Conservation (phyloP, 2,329 filamentous ascomycete genomes). For the Fusarium keratoplasticum region DNA sequence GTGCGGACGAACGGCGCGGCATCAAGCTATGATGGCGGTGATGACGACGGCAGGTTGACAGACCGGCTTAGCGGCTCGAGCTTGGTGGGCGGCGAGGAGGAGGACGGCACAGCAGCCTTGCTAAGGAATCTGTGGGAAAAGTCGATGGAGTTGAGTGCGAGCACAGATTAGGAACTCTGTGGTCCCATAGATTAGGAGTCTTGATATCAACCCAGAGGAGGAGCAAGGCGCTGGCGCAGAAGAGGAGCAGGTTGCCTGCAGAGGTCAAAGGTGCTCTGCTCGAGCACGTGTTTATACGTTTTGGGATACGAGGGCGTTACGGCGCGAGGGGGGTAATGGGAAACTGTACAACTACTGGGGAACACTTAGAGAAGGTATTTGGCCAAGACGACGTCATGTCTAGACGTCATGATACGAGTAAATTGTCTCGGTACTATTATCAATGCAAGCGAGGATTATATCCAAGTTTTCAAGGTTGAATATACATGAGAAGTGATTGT, state of each 20-base stretch:
- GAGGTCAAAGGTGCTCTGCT: slow-evolving; percentile 23
- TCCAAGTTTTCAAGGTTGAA: neutral
- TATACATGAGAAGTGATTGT: slow-evolving; percentile 6
- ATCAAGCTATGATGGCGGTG: slow-evolving; percentile 61
- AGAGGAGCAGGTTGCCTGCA: slow-evolving; percentile 64
- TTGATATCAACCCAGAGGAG: neutral
- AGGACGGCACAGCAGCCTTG: slow-evolving; percentile 62
- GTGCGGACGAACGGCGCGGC: slow-evolving; percentile 53
- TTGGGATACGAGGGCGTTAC: slow-evolving; percentile 6
- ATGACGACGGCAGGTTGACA: slow-evolving; percentile 56
- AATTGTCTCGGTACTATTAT: neutral
- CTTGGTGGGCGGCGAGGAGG: slow-evolving; percentile 61
- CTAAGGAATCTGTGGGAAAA: slow-evolving; percentile 73
- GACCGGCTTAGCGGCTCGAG: slow-evolving; percentile 63
- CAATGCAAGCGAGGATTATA: neutral
- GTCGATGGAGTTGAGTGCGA: slow-evolving; percentile 67
- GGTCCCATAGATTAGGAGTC: neutral
- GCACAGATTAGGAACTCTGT: slow-evolving; percentile 44
- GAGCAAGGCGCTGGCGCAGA: neutral
- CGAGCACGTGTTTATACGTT: slow-evolving; percentile 16
- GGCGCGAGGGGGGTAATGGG: slow-evolving; percentile 7
- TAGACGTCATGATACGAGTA: slow-evolving; percentile 11
- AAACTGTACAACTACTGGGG: slow-evolving; percentile 26
- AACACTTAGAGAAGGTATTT: slow-evolving; percentile 25
- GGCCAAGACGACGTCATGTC: slow-evolving; percentile 15